Evolutionary conservation across 1,139 yeast genomes (phyloP).

Genomic region (Suhomyces taliae): DNA sequence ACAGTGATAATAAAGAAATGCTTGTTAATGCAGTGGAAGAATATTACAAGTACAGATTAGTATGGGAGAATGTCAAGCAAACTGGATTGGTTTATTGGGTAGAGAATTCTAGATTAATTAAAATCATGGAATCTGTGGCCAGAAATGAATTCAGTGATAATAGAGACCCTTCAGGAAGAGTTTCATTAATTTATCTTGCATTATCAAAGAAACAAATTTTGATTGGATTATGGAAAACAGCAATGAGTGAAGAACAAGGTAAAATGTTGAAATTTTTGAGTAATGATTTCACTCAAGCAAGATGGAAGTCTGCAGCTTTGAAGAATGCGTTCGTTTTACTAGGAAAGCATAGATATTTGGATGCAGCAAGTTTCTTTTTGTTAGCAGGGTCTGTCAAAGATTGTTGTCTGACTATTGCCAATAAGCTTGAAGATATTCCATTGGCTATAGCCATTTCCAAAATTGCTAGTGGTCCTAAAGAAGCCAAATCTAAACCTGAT

Average conservation of each 20-base stretch:
- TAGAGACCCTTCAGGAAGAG: constrained; percentile 70
- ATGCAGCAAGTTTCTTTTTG: constrained; percentile 88
- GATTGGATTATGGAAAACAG: constrained; percentile 79
- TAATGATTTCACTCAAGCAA: constrained; percentile 68
- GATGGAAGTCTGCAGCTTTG: constrained; percentile 87
- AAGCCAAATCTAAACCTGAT: constrained; percentile 41
- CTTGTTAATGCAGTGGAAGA: constrained; percentile 57
- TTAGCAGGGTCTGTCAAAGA: constrained; percentile 78
- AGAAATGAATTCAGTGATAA: constrained; percentile 60
- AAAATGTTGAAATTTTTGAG: constrained; percentile 75
- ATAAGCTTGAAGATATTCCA: constrained; percentile 63
- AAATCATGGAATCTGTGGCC: constrained; percentile 66
- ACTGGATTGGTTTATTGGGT: constrained; percentile 78
- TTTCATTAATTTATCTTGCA: constrained; percentile 77
- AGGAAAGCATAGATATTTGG: constrained; percentile 82
- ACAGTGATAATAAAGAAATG: constrained; percentile 74
- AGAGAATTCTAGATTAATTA: constrained; percentile 45
- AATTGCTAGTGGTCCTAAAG: constrained; percentile 25
- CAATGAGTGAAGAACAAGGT: constrained; percentile 75
- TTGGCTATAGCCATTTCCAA: constrained; percentile 82
- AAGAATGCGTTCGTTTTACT: constrained; percentile 90
- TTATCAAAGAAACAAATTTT: constrained; percentile 74
- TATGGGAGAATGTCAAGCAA: constrained; percentile 62
- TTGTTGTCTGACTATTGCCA: constrained; percentile 70
- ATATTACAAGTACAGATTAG: constrained; percentile 41